These are phyloP conservation scores for Perilla frutescens DNA, from an alignment of 257 asterid species.

Conservation along the genomic window DNA sequence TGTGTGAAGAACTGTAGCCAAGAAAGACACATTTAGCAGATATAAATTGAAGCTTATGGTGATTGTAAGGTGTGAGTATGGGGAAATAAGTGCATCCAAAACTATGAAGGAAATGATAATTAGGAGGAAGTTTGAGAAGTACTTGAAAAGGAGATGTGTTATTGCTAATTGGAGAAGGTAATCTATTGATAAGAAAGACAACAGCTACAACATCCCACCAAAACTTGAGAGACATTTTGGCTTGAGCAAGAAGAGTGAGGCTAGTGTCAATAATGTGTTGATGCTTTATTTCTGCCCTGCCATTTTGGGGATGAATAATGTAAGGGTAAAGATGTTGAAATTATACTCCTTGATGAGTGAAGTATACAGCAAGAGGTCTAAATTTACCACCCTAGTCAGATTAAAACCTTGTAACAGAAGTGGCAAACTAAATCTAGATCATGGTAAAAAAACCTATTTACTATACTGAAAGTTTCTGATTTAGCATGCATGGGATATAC, in stretches of 20 bases:
- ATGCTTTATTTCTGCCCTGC: not conserved
- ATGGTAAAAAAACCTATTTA: too few species aligned
- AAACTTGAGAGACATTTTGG: not conserved
- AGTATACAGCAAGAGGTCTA: not conserved
- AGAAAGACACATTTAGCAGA: conserved; percentile 42
- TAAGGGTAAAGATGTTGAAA: too few species aligned
- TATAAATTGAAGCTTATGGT: not conserved
- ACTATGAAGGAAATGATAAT: not conserved
- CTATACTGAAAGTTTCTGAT: not conserved
- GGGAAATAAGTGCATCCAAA: not conserved
- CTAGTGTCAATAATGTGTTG: not conserved
- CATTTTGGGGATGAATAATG: not conserved
- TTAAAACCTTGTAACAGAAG: not conserved
- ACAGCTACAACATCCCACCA: not conserved
- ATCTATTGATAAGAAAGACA: not conserved
- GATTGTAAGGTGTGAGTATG: not conserved
- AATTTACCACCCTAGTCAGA: not conserved
- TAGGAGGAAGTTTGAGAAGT: not conserved
- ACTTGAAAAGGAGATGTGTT: not conserved
- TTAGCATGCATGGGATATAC: not conserved
- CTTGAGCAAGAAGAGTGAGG: not conserved
- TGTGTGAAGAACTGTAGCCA: not conserved
- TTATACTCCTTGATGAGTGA: not conserved
- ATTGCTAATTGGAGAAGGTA: not conserved
- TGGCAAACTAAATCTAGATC: not conserved